Conservation (phyloP, 106 monocot species). For the Dendrobium catenatum region DNA sequence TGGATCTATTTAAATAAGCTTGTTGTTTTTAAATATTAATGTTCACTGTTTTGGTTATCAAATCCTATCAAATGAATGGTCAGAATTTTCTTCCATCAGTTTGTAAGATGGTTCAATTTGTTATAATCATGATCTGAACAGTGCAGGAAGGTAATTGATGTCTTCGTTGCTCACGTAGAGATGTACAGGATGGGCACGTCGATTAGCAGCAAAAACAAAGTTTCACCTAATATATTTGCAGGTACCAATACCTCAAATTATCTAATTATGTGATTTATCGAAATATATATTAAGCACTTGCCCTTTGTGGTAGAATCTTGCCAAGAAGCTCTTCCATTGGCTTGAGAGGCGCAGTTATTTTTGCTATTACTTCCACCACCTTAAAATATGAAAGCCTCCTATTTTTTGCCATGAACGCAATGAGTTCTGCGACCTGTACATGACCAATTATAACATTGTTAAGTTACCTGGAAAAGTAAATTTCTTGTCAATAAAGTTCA, state of each 20-base stretch:
- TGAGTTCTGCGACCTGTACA: slow-evolving; percentile 78
- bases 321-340: slow-evolving; percentile 75
- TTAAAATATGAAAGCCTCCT: slow-evolving; percentile 69
- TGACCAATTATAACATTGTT: not conserved
- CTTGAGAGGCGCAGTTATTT: slow-evolving; percentile 69
- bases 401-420: slow-evolving; percentile 85
- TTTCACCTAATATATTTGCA: not conserved
- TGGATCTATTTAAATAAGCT: too few relatives aligned
- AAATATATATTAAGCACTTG: not conserved
- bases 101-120: not conserved
- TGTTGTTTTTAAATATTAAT: too few relatives aligned
- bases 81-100: not conserved
- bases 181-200: too few relatives aligned
- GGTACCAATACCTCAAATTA: not conserved
- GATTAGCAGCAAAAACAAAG: not conserved
- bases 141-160: too few relatives aligned
- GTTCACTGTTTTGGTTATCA: too few relatives aligned
- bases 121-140: not conserved
- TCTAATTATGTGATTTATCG: not conserved
- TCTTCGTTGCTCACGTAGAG: too few relatives aligned
- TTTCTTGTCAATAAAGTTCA: not conserved
- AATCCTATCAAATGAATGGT: too few relatives aligned
- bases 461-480: not conserved
- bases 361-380: slow-evolving; percentile 86
- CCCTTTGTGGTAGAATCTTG: slow-evolving; percentile 63